Percentiles rank a stretch among this genome's conserved stretches.
Conservation (phyloP, 2,329 filamentous ascomycete species). For the Cercospora sp. region DNA sequence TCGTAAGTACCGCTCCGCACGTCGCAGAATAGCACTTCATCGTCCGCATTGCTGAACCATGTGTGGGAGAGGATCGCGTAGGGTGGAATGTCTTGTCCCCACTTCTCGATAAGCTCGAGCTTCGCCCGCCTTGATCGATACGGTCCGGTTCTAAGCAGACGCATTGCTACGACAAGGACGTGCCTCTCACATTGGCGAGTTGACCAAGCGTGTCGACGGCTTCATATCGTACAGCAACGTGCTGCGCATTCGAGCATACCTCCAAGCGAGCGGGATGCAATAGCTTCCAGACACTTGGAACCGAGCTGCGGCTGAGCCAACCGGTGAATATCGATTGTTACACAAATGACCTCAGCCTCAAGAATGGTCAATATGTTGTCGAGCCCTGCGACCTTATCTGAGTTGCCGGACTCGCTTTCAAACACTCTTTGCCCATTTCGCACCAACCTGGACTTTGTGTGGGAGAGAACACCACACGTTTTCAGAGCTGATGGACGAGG, state of each 20-base stretch:
- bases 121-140: background rate
- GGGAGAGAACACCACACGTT: background rate
- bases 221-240: background rate
- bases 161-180: background rate
- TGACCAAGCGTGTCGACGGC: background rate
- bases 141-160: background rate
- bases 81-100: background rate
- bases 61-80: constrained; percentile 42
- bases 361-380: background rate
- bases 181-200: background rate
- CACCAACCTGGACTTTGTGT: background rate
- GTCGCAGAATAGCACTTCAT: constrained; percentile 36
- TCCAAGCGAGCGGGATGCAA: background rate
- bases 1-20: constrained; percentile 16
- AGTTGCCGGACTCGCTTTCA: background rate
- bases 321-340: background rate
- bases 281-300: background rate
- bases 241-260: background rate
- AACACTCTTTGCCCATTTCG: background rate
- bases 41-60: constrained; percentile 31
- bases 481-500: background rate
- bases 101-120: background rate
- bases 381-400: background rate
- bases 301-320: background rate
- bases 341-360: background rate